phyloP scores from a whole-genome alignment of 192 early-diverging fungal species.

The Umbelopsis ramanniana region DNA sequence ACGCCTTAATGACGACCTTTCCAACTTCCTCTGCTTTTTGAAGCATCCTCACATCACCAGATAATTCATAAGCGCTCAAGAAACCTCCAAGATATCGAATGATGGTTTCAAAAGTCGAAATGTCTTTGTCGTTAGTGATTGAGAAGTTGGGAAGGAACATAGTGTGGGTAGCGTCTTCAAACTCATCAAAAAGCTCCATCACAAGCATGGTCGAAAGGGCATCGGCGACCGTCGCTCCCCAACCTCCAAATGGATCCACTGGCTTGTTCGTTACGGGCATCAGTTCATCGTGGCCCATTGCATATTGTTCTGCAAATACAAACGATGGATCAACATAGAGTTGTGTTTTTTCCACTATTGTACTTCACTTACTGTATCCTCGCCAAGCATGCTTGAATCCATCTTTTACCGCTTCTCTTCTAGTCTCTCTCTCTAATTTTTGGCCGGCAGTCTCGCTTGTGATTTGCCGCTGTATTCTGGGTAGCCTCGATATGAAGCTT shows the following conservation, averaged over 20 bases:
- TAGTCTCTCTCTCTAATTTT: conserved; percentile 11
- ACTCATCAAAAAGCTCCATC: conserved; percentile 81
- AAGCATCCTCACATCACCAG: conserved; percentile 57
- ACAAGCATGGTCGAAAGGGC: conserved; percentile 83
- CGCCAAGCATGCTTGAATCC: conserved; percentile 73
- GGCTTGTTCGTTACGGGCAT: conserved; percentile 35
- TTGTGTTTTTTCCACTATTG: not conserved
- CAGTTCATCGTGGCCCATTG: conserved; percentile 76
- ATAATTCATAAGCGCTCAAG: conserved; percentile 82
- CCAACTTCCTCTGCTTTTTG: conserved; percentile 74
- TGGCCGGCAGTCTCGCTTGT: conserved; percentile 3
- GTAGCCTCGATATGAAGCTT: conserved; percentile 20
- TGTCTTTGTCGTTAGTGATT: conserved; percentile 31
- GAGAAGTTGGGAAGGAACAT: conserved; percentile 60
- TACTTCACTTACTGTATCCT: conserved; percentile 58
- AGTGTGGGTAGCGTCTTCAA: conserved; percentile 47
- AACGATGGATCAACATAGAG: not conserved
- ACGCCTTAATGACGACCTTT: conserved; percentile 66
- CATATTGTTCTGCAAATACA: conserved; percentile 46
- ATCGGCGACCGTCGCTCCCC: conserved; percentile 78
- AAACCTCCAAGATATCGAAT: conserved; percentile 81
- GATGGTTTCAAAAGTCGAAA: conserved; percentile 81
- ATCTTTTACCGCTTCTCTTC: conserved; percentile 51
- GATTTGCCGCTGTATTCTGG: conserved; percentile 20
- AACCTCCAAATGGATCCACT: conserved; percentile 48